phyloP scores from a whole-genome alignment of 805 yeast genomes.

The Jamesozyma piceae region DNA sequence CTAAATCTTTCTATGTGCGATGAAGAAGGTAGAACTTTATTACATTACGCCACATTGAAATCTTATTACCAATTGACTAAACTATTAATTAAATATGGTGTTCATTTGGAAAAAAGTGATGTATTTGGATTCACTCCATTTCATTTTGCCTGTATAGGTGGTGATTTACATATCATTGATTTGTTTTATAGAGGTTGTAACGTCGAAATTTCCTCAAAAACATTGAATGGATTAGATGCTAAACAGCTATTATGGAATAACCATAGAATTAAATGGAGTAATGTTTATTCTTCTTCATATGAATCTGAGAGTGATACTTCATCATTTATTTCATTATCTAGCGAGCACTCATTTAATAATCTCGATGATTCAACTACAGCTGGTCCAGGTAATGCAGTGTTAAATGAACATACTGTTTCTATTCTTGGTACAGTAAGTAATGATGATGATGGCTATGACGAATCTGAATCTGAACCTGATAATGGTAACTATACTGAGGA shows the following conservation, averaged over 20 bases:
- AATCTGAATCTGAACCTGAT: not conserved
- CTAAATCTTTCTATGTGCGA: conserved; percentile 51
- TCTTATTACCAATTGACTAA: conserved; percentile 60
- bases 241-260: conserved; percentile 25
- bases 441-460: not conserved
- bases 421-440: not conserved
- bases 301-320: conserved; percentile 14
- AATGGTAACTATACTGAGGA: conserved; percentile 1
- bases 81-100: conserved; percentile 53
- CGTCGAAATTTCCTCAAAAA: conserved; percentile 44
- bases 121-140: conserved; percentile 75
- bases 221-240: conserved; percentile 42
- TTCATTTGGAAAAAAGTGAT: conserved; percentile 64
- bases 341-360: not conserved
- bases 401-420: not conserved
- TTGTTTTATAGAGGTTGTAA: conserved; percentile 49
- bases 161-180: conserved; percentile 57
- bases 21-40: conserved; percentile 70
- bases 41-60: conserved; percentile 73
- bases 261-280: conserved; percentile 23
- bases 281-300: conserved; percentile 24
- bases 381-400: not conserved
- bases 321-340: not conserved
- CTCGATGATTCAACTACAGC: not conserved
- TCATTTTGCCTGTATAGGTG: conserved; percentile 72